Evolutionary conservation across 1,139 yeast genomes (phyloP), one percentile per base, ranked within the genome.

Genomic region (Yamadazyma buinensis): DNA sequence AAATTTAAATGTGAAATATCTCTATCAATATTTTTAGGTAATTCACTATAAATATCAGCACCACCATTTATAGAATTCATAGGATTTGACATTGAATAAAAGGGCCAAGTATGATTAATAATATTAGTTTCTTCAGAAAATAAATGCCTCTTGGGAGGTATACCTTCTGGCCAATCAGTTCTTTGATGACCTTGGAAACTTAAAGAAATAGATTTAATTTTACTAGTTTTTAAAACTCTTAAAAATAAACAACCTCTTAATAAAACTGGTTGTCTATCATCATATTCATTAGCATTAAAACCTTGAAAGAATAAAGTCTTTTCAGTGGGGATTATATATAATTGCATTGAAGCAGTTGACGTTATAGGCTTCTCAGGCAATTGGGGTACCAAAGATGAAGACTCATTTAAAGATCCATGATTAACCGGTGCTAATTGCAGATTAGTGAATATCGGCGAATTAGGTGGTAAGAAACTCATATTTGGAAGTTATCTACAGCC

Each of bases 81-180:
- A 9, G 51, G 59, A 49, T 54, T 59, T n/a, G 59, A 58, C 43
- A 42, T 37, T 44, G 76, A 75, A 64, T 80, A 92, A 55, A 92
- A 88, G 1, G 95, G 95, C 98, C 98, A 92, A 5, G 86, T 80
- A 53, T 92, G 97, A 37, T 77, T 74, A 23, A 86, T 72, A 11
- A 90, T 56, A 39, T 77, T 84, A 42, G 74, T 76, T 18, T 72
- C 56, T 51, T 92, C 98, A 20, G 59, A 55, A 41, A 76, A 80
- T 17, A 77, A 82, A 18, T 67, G 66, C 49, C 79, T 78, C 52
- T 84, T 86, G 0, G 97, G 97, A 0, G 98, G 98, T 19, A 90
- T 88, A 1, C 97, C 98, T 51, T 94, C 98, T 3, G 97, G 98
- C 97, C 98, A 92, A 44, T 92, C 97, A 0, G 98, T 92, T 43